Evolutionary conservation across 2,329 filamentous ascomycete species (phyloP), one percentile per base, ranked within the genome.

Genomic region (Lecanicillium sp.): DNA sequence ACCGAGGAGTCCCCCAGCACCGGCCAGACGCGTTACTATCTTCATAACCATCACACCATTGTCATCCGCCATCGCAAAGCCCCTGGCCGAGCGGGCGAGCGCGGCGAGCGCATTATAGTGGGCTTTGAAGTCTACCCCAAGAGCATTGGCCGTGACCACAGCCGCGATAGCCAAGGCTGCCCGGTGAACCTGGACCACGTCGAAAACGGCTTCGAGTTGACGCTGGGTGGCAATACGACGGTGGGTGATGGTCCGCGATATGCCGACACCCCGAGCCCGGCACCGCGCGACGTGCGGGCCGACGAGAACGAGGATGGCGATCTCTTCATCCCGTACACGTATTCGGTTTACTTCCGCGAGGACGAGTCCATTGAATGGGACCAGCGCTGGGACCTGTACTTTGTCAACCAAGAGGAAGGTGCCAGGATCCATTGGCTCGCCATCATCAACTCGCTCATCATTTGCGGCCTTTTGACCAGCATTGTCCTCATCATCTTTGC

Each of bases 71-170:
- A 86, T 61, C 79, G 85, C 45, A 71, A 71, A 36, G 85, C 84
- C 2, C 75, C 83, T 2, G 83, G 83, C 10, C 71, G 66, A 45
- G 80, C 77, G 2, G 84, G 84, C 20, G 72, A 79, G 14, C 72
- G 74, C 32, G 84, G 84, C 36, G 82, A 79, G 46, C 88, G 86
- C 61, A 79, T 92, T 29, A 76, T 95, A 47, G 84, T 94, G 15
- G 87, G 85, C 1, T 94, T 95, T 54, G 87, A 95, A 62, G 81
- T 94, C 18, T 94, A 92, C 53, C 79, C 87, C 17, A 94, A 90
- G 68, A 94, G 86, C 55, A 76, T 94, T 51, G 78, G 77, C 17
- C 66, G 72, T 7, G 65, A 62, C 11, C 71, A 67, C 44, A 72
- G 76, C 48, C 75, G 84, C 35, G 69, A 78, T 41, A 69, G 72